These are phyloP conservation scores for Vanderwaltozyma tropicalis DNA, from an alignment of 805 yeast species.

Conservation along the genomic window DNA sequence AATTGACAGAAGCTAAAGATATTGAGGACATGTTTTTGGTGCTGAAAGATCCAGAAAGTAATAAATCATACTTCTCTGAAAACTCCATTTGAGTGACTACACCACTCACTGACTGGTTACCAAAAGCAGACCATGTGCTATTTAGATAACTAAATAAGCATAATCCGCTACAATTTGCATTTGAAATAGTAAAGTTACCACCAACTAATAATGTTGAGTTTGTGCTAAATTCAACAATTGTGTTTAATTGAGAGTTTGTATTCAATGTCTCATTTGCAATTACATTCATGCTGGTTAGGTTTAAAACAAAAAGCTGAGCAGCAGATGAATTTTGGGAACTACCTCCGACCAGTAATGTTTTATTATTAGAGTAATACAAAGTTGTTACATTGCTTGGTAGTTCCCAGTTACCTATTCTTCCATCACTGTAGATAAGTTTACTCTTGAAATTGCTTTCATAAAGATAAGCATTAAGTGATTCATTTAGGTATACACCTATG, in stretches of 20 bases:
- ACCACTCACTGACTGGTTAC: slow-evolving; percentile 37
- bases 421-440: slow-evolving; percentile 5
- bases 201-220: slow-evolving; percentile 44
- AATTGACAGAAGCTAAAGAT: slow-evolving; percentile 33
- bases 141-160: slow-evolving; percentile 53
- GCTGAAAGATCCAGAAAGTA: slow-evolving; percentile 47
- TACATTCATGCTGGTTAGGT: slow-evolving; percentile 38
- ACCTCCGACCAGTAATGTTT: slow-evolving; percentile 17
- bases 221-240: slow-evolving; percentile 33
- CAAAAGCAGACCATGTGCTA: slow-evolving; percentile 41
- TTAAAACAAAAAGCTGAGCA: slow-evolving; percentile 13
- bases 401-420: slow-evolving; percentile 4
- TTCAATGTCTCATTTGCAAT: slow-evolving; percentile 31
- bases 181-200: slow-evolving; percentile 59
- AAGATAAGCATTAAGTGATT: slow-evolving; percentile 39
- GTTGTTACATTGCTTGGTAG: slow-evolving; percentile 16
- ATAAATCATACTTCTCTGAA: slow-evolving; percentile 28
- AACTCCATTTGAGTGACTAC: slow-evolving; percentile 45
- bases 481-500: slow-evolving; percentile 37
- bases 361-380: slow-evolving; percentile 20
- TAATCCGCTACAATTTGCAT: slow-evolving; percentile 46
- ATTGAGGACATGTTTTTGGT: slow-evolving; percentile 30
- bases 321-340: not conserved
- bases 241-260: slow-evolving; percentile 31
- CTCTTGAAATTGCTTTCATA: slow-evolving; percentile 35